Base-by-base conservation (phyloP, 106 monocot species). In the Narthecium ossifragum region DNA sequence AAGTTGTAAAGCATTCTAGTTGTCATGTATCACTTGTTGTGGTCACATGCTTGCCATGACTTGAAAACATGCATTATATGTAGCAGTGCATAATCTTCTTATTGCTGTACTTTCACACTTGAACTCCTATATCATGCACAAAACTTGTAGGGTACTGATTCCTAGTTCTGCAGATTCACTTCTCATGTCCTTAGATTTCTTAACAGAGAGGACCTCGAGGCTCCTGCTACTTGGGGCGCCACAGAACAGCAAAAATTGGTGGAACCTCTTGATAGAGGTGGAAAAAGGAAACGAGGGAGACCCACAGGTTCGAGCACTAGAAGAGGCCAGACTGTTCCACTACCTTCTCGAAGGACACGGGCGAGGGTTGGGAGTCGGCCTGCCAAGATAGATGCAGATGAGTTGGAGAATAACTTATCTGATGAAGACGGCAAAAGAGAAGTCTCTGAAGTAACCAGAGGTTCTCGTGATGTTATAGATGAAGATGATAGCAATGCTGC, bases 271-370 rank as follows among this genome's bases (percentile, higher is more conserved):
- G 58, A 69, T 45, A 57, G 25, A 59, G 53, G 20, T 51, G 59
- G 31, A 60, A 75, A 78, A 15, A 45, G 79, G 33, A 85, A 79
- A 88, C 76, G 82, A 81, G 78, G 73, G 12, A 75, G 78, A 46
- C 63, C 74, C n/a, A 3, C 60, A 3, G 51, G 39, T 46, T 36
- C 53, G 51, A 70, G 25, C 25, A 43, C 48, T 21, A 63, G 22
- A 40, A 84, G 62, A 57, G 67, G 63, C 37, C 71, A 34, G 52
- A 33, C 69, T 38, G 56, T 47, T 58, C 37, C 59, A 25, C 74
- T 65, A 55, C 82, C 70, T 1, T 15, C 57, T 32, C 61, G 60
- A 34, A 67, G 67, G 70, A 78, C 73, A 60, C 76, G 82, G 14
- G 69, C 74, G 37, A 77, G 76, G 47, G 78, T 72, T 38, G 85